These are phyloP conservation scores for Myxozyma kluyveri DNA, from an alignment of 805 yeast genomes.

Conservation along the genomic window DNA sequence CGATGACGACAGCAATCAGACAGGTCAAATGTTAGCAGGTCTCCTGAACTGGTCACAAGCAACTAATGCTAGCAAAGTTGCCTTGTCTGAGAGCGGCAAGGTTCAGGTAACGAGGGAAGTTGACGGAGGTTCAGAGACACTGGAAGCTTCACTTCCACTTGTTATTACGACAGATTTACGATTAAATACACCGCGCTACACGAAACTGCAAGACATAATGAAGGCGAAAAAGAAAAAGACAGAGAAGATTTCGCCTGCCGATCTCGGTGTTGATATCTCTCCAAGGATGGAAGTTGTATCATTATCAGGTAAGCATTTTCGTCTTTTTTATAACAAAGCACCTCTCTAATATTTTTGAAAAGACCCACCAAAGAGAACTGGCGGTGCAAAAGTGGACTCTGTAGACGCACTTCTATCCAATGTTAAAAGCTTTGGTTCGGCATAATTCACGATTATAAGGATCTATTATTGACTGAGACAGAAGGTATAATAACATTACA, in stretches of 20 bases:
- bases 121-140: conserved; percentile 90
- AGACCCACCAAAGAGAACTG: conserved; percentile 79
- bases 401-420: conserved; percentile 82
- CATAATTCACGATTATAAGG: too few relatives aligned
- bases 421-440: conserved; percentile 72
- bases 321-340: neutral
- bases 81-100: conserved; percentile 46
- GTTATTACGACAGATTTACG: conserved; percentile 90
- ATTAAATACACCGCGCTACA: conserved; percentile 91
- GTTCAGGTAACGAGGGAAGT: conserved; percentile 83
- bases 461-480: too few relatives aligned
- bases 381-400: conserved; percentile 74
- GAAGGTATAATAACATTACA: too few relatives aligned
- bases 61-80: conserved; percentile 87
- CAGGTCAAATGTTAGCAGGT: conserved; percentile 96
- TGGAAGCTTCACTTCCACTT: conserved; percentile 75
- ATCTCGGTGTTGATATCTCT: conserved; percentile 64
- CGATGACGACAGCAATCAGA: conserved; percentile 91
- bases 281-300: conserved; percentile 65
- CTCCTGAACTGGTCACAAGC: conserved; percentile 95
- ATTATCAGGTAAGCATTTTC: conserved; percentile 46
- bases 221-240: conserved; percentile 97
- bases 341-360: neutral
- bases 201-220: conserved; percentile 95
- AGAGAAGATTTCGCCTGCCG: conserved; percentile 60